phyloP scores from a whole-genome alignment of 1,139 yeast genomes.

The Pichia sp. region DNA sequence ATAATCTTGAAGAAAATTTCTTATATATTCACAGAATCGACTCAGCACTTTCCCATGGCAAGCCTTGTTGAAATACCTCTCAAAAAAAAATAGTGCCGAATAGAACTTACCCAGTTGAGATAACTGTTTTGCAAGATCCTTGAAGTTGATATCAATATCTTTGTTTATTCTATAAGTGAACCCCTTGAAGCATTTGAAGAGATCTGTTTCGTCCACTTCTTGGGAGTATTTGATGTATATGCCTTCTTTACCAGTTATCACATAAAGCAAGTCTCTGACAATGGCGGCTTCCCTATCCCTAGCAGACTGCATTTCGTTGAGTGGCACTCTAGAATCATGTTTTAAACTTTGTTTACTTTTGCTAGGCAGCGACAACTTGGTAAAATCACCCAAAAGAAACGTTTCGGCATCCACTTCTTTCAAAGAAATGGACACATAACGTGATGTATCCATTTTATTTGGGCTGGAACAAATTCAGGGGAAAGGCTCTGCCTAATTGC shows the following conservation, averaged over 20 bases:
- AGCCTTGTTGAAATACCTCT: constrained; percentile 50
- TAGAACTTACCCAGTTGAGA: constrained; percentile 61
- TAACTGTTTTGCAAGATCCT: constrained; percentile 63
- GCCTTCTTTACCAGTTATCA: constrained; percentile 77
- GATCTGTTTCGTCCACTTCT: constrained; percentile 45
- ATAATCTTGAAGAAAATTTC: constrained; percentile 42
- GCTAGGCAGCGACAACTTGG: background rate
- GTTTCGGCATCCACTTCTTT: constrained; percentile 8
- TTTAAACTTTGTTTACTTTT: constrained; percentile 2
- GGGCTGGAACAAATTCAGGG: background rate
- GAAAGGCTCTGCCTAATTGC: too few relatives aligned
- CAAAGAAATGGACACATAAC: background rate
- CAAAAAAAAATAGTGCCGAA: constrained; percentile 50
- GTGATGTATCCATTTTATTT: background rate
- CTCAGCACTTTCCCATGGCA: constrained; percentile 71
- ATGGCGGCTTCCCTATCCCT: constrained; percentile 64
- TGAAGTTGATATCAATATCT: constrained; percentile 68
- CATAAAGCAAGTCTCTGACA: constrained; percentile 63
- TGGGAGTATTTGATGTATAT: constrained; percentile 66
- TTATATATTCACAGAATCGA: constrained; percentile 59
- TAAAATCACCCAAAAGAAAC: constrained; percentile 5
- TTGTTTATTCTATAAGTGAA: constrained; percentile 74
- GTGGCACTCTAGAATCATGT: background rate
- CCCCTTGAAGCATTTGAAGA: constrained; percentile 45
- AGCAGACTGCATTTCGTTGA: constrained; percentile 6